A percentile compares a stretch with the other conserved stretches of the same genome.
phyloP scores from a whole-genome alignment of 331 rosid species.

The Malus hybrid region DNA sequence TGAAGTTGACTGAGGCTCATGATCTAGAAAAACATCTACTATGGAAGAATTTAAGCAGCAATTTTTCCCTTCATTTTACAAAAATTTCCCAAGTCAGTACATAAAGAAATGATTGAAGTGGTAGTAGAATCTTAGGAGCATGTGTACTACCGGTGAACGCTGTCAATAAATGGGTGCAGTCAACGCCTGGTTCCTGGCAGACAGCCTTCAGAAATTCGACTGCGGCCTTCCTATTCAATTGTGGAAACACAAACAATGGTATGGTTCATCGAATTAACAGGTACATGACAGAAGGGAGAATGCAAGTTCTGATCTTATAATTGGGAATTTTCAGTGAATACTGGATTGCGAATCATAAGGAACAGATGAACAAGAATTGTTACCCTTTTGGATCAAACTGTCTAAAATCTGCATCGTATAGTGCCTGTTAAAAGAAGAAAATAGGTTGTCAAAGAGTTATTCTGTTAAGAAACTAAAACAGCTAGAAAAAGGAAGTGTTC shows the following conservation, averaged over 20 bases:
- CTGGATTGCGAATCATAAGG: not conserved
- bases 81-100: not conserved
- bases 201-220: slow-evolving; percentile 46
- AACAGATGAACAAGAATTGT: not conserved
- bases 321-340: not conserved
- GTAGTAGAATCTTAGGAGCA: not conserved
- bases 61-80: slow-evolving; percentile 51
- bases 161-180: slow-evolving; percentile 73
- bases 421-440: slow-evolving; percentile 33
- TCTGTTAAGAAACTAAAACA: not conserved
- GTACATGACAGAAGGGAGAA: not conserved
- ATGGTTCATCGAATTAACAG: not conserved
- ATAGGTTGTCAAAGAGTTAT: slow-evolving; percentile 10
- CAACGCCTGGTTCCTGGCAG: slow-evolving; percentile 58
- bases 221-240: slow-evolving; percentile 33
- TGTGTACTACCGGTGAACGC: slow-evolving; percentile 62
- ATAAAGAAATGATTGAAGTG: not conserved
- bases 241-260: not conserved
- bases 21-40: slow-evolving; percentile 50
- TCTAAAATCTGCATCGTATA: slow-evolving; percentile 48
- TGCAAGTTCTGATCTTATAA: not conserved
- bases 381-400: slow-evolving; percentile 71
- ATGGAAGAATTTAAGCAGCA: slow-evolving; percentile 74
- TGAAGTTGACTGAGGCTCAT: slow-evolving; percentile 86
- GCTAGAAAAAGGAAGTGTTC: not conserved